Base-by-base conservation (phyloP, 164 flowering plant species). In the Warburgia ugandensis region DNA sequence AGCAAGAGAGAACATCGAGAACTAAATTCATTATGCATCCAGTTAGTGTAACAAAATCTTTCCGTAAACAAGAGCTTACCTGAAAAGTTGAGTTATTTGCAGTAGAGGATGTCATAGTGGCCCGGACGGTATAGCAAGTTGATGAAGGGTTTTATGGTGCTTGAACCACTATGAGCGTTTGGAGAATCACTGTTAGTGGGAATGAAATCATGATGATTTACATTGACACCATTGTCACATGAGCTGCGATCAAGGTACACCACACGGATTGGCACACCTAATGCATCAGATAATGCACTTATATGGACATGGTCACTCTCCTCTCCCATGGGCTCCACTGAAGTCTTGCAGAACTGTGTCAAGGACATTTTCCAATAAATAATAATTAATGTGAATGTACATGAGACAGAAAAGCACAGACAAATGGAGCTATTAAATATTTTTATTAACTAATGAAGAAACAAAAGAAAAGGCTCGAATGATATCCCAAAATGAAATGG, bases 281-380 rank as follows among this genome's bases (percentile, higher is more conserved):
- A 56, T 42, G 95, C 83, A 73, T 92, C 99, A 16, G 95, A 84
- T 42, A 92, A 59, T 16, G 97, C 97, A 54, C 71, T 92, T 41
- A 92, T 88, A 65, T 92, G 99, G 44, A 92, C 92, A 56, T 92
- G 99, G 56, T 92, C 97, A 48, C 97, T 92, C 70, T 92, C 97
- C 74, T 92, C 97, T 29, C 99, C 97, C 99, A 92, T 88, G 41
- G 99, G 99, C 56, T 88, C 95, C 66, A 92, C 99, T 0, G 94
- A 82, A 25, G 95, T 52, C 73, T 88, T 86, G 78, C 99, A 92
- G 60, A 92, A 92, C 98, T 92, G 69, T 29, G 27, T n/a, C n/a
- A n/a, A n/a, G n/a, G n/a, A n/a, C n/a, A n/a, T n/a, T n/a, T n/a
- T n/a, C n/a, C n/a, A n/a, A n/a, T n/a, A n/a, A n/a, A n/a, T n/a